Conservation (phyloP, 805 yeast genomes). For the Ogataea pilisensis region DNA sequence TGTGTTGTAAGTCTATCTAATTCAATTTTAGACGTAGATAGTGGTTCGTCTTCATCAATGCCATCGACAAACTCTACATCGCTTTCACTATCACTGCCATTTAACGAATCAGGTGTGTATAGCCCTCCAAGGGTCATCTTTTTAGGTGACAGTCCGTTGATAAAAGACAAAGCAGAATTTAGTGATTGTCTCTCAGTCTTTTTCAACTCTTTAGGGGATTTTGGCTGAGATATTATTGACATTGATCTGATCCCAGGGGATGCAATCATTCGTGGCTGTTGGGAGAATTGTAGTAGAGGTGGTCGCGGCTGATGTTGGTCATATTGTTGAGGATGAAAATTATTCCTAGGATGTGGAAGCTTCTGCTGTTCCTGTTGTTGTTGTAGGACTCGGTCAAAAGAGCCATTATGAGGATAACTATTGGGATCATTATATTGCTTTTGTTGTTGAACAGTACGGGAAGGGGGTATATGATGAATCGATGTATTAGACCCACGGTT, state of each 20-base stretch:
- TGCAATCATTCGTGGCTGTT: constrained; percentile 14
- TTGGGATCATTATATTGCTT: constrained; percentile 1
- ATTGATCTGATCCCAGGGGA: constrained; percentile 22
- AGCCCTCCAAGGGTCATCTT: constrained; percentile 7
- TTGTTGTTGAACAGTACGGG: too few species aligned
- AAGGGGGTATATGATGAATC: background rate
- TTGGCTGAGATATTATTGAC: constrained; percentile 8
- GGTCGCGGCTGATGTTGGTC: constrained; percentile 3
- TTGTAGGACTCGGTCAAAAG: background rate
- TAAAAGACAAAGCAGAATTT: constrained; percentile 22
- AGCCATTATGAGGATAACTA: background rate
- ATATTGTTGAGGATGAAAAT: constrained; percentile 1
- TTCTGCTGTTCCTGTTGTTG: constrained; percentile 5
- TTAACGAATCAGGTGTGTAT: constrained; percentile 16
- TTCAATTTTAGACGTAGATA: background rate
- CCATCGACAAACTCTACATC: constrained; percentile 8
- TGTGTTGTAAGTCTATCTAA: constrained; percentile 9
- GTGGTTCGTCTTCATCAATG: constrained; percentile 7
- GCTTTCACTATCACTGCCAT: constrained; percentile 10
- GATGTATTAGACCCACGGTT: constrained; percentile 6
- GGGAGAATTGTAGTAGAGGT: constrained; percentile 7
- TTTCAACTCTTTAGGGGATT: background rate
- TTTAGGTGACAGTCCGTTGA: constrained; percentile 15
- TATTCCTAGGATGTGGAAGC: background rate
- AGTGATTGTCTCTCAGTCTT: constrained; percentile 22